Percentiles rank a stretch among this genome's conserved stretches.
phyloP scores from a whole-genome alignment of 371 early-diverging fungal genomes.

The Saksenaea oblongispora region DNA sequence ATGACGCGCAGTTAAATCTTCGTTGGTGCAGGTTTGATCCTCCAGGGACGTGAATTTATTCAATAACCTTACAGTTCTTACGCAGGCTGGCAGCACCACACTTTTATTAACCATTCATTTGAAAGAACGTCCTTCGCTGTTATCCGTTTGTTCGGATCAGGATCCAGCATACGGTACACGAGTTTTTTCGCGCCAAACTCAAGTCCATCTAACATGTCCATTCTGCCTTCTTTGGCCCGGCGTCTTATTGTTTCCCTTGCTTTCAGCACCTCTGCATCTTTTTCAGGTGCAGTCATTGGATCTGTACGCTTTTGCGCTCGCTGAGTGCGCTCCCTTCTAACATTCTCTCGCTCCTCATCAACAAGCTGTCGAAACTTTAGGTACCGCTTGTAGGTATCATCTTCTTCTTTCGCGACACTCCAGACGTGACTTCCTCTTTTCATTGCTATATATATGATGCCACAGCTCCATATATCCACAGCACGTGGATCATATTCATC shows the following conservation, averaged over 20 bases:
- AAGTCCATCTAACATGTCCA: slow-evolving; percentile 47
- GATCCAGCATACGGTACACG: slow-evolving; percentile 64
- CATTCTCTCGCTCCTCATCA: slow-evolving; percentile 41
- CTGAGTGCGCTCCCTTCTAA: slow-evolving; percentile 16
- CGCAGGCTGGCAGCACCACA: slow-evolving; percentile 31
- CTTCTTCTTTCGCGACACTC: slow-evolving; percentile 44
- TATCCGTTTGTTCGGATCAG: slow-evolving; percentile 59
- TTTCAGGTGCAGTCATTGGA: slow-evolving; percentile 17
- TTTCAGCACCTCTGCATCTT: slow-evolving; percentile 20
- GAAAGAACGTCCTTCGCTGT: slow-evolving; percentile 47
- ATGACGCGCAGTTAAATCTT: too few relatives aligned
- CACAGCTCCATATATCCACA: slow-evolving; percentile 48
- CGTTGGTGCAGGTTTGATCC: too few relatives aligned
- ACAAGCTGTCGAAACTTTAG: slow-evolving; percentile 39
- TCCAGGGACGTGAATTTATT: too few relatives aligned
- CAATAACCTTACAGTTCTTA: too few relatives aligned
- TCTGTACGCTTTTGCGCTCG: slow-evolving; percentile 9
- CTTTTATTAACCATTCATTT: slow-evolving; percentile 55
- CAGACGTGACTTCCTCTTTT: slow-evolving; percentile 43
- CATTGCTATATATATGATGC: slow-evolving; percentile 51
- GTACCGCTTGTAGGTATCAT: slow-evolving; percentile 37
- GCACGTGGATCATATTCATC: slow-evolving; percentile 34
- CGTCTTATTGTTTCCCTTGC: slow-evolving; percentile 39
- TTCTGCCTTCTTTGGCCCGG: slow-evolving; percentile 35
- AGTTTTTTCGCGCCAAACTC: slow-evolving; percentile 46